A percentile compares a stretch with the other conserved stretches of the same genome.
Evolutionary conservation across 2,329 filamentous ascomycete genomes (phyloP).

Genomic region (Rosellinia necatrix): DNA sequence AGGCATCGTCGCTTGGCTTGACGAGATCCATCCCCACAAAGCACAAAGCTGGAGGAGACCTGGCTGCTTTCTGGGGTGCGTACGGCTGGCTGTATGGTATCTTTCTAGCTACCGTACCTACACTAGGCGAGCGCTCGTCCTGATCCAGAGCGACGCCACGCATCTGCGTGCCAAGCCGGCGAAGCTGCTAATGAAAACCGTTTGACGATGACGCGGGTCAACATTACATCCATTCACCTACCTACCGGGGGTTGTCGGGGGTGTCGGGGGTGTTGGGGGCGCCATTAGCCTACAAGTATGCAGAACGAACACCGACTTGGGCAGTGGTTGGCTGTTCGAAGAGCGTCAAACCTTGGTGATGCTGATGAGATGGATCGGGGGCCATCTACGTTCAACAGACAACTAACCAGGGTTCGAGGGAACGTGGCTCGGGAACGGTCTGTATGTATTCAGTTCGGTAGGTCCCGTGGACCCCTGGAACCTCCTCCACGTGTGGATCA

Average conservation of each 20-base stretch:
- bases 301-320: no score
- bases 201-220: neutral
- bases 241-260: neutral
- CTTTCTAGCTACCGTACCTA: neutral
- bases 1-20: neutral
- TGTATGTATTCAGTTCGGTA: constrained; percentile 19
- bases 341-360: constrained; percentile 9
- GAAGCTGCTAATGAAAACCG: neutral
- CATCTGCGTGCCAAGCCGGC: constrained; percentile 8
- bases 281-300: no score
- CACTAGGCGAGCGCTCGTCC: neutral
- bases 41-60: neutral
- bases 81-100: neutral
- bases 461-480: constrained; percentile 16
- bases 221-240: neutral
- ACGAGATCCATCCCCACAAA: constrained; percentile 4
- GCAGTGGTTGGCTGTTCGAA: no score
- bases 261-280: no score
- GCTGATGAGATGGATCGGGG: no score
- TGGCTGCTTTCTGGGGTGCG: constrained; percentile 6
- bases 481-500: constrained; percentile 21
- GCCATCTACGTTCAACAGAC: neutral
- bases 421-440: constrained; percentile 13
- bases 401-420: constrained; percentile 2
- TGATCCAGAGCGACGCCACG: neutral